Evolutionary conservation across 176 grass and related monocot species (phyloP).

Genomic region (Tillandsia fasciculata): DNA sequence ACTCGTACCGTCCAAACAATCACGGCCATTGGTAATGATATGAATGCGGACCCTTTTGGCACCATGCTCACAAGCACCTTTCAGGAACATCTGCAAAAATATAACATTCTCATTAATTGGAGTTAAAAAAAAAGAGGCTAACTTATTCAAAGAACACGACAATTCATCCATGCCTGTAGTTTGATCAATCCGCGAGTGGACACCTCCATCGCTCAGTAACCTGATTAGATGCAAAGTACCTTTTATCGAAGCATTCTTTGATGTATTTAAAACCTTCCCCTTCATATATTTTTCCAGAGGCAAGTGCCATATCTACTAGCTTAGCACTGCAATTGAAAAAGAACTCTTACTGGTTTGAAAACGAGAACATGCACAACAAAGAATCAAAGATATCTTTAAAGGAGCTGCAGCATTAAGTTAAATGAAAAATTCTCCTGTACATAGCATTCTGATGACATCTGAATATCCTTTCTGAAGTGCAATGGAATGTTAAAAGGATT

Average conservation of each 20-base stretch:
- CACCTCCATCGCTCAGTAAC: slow-evolving; percentile 92
- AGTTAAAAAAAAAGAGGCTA: background rate
- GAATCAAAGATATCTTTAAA: too few species aligned
- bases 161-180: slow-evolving; percentile 48
- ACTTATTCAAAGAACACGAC: background rate
- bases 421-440: background rate
- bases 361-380: background rate
- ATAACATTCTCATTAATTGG: background rate
- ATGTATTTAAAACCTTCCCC: slow-evolving; percentile 97
- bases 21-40: slow-evolving; percentile 93
- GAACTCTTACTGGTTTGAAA: background rate
- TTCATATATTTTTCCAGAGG: slow-evolving; percentile 74
- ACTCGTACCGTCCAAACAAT: slow-evolving; percentile 94
- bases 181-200: slow-evolving; percentile 97
- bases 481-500: too few species aligned
- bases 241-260: slow-evolving; percentile 64
- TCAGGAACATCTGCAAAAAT: slow-evolving; percentile 64
- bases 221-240: slow-evolving; percentile 90
- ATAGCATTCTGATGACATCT: background rate
- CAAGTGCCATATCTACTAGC: slow-evolving; percentile 91
- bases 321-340: slow-evolving; percentile 47
- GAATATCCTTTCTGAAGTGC: background rate
- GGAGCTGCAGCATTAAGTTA: too few species aligned
- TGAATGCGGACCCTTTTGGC: slow-evolving; percentile 90
- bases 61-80: slow-evolving; percentile 76